These are phyloP conservation scores for Microstroma glucosiphilum DNA, from an alignment of 1,284 basidiomycete genomes.

Conservation along the genomic window DNA sequence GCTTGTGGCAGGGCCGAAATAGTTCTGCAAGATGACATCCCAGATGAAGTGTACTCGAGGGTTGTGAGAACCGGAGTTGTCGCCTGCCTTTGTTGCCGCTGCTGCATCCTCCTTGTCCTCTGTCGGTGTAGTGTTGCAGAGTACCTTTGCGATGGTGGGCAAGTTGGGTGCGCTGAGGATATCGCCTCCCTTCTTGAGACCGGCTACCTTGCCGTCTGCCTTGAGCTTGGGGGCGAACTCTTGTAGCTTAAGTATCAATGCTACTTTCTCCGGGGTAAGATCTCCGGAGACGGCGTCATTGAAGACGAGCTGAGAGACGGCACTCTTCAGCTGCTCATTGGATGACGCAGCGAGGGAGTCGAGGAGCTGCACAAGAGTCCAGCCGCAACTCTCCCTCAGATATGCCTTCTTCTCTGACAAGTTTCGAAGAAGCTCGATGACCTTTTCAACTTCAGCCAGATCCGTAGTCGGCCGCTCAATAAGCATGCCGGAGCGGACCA, in stretches of 20 bases:
- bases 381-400: slow-evolving; percentile 86
- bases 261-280: slow-evolving; percentile 85
- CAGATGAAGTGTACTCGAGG: slow-evolving; percentile 74
- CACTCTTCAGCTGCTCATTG: neutral
- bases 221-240: neutral
- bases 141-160: slow-evolving; percentile 64
- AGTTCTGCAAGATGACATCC: slow-evolving; percentile 71
- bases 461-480: slow-evolving; percentile 61
- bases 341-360: neutral
- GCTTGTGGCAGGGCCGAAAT: slow-evolving; percentile 57
- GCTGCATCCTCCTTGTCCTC: slow-evolving; percentile 59
- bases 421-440: slow-evolving; percentile 62
- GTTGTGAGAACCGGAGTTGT: slow-evolving; percentile 11
- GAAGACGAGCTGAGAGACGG: neutral
- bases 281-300: slow-evolving; percentile 15
- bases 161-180: slow-evolving; percentile 69
- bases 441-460: slow-evolving; percentile 61
- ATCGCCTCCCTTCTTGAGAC: slow-evolving; percentile 52
- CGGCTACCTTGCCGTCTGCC: neutral
- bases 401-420: slow-evolving; percentile 80
- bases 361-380: slow-evolving; percentile 61
- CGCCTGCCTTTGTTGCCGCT: slow-evolving; percentile 16
- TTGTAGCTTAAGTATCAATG: slow-evolving; percentile 64
- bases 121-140: slow-evolving; percentile 51
- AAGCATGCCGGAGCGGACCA: slow-evolving; percentile 56